Evolutionary conservation across 768 basidiomycete genomes (phyloP), one percentile per base, ranked within the genome.

Genomic region (Pleurotus djamor): DNA sequence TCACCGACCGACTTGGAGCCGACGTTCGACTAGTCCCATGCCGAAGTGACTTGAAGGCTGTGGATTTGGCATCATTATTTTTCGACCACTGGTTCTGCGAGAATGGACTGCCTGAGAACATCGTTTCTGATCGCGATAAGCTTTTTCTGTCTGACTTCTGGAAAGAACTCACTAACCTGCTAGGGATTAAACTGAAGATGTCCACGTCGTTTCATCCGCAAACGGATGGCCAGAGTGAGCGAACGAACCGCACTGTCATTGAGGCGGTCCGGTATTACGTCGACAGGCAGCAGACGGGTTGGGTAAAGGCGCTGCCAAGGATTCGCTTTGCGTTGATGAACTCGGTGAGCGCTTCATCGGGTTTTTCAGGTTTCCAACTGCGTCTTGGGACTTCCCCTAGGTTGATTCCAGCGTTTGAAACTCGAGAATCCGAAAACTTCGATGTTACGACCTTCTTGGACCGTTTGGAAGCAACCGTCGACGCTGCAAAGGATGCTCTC

Each of bases 161-260:
- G 77, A 59, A 41, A 28, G 55, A 64, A 5, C 61, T 77, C 0
- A 60, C 67, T 51, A 52, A 57, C 5, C 59, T 70, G 1, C 69
- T 73, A 4, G 71, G 75, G 0, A 61, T 73, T 0, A 64, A 69
- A 4, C 57, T 75, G 0, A 67, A 68, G 28, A 64, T 79, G 61
- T 77, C 76, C 0, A 72, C 72, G 0, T 55, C 74, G 0, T 77
- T 69, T 44, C 77, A 80, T 35, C 76, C 74, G 0, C 65, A 80
- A 48, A 78, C 74, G 0, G 72, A 79, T 59, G 76, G 77, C 0
- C 37, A 65, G 0, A 74, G 69, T 16, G 72, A 80, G 59, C 56
- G 66, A 0, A 69, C 68, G 0, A 77, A 78, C 62, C 72, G 74
- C 34, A 78, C 73, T 0, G 49, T 77, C 0, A 66, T 61, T 33